These are phyloP conservation scores for Fusarium annulatum DNA, from an alignment of 2,329 filamentous ascomycete genomes.

Conservation along the genomic window DNA sequence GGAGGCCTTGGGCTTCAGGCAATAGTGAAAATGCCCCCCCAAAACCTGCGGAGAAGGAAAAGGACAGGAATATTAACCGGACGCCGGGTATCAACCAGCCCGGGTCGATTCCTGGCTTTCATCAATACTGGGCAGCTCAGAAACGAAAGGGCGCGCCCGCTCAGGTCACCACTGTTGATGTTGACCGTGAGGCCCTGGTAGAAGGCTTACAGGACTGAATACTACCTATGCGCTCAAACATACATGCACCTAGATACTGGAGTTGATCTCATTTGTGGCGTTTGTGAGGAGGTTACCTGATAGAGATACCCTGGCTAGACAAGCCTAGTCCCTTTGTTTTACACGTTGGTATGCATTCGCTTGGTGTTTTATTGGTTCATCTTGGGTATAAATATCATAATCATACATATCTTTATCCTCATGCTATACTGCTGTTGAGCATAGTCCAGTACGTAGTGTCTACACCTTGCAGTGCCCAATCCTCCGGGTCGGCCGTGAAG, in stretches of 20 bases:
- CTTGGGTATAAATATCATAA: constrained; percentile 38
- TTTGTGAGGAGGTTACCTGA: constrained; percentile 36
- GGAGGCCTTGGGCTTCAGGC: constrained; percentile 59
- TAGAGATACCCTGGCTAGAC: constrained; percentile 45
- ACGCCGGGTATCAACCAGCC: constrained; percentile 82
- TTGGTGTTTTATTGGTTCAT: constrained; percentile 25
- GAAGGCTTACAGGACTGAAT: constrained; percentile 62
- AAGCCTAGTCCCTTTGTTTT: constrained; percentile 37
- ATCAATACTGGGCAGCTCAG: constrained; percentile 63
- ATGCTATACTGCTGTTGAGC: constrained; percentile 43
- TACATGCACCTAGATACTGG: constrained; percentile 30
- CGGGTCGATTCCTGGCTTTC: constrained; percentile 78
- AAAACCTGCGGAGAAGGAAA: constrained; percentile 44
- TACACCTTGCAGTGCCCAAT: constrained; percentile 56
- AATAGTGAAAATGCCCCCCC: constrained; percentile 16
- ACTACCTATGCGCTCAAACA: not conserved
- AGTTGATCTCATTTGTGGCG: constrained; percentile 42
- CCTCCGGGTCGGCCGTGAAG: constrained; percentile 48
- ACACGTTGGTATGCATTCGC: constrained; percentile 23
- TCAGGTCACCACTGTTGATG: constrained; percentile 65
- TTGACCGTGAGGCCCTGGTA: constrained; percentile 70
- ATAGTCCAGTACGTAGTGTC: constrained; percentile 53
- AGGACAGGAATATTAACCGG: constrained; percentile 57
- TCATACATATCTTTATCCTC: constrained; percentile 11
- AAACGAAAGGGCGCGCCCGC: constrained; percentile 65